Conservation (phyloP, 129 eudicot genomes). For the Artemisia annua region DNA sequence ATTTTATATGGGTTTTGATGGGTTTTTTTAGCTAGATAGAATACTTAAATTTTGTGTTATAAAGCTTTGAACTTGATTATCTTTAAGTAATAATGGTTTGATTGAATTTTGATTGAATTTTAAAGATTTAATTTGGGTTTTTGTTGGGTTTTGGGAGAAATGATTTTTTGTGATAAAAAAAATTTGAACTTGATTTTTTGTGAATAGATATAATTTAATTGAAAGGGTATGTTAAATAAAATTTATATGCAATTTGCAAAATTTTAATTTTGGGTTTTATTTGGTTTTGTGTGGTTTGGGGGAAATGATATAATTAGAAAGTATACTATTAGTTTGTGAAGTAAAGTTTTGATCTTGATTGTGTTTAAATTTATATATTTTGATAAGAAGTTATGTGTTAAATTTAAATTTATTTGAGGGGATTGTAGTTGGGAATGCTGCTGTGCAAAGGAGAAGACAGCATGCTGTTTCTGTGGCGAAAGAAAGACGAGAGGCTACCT, state of each 20-base stretch:
- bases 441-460: constrained; percentile 78
- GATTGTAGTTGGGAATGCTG: constrained; percentile 78
- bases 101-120: not conserved
- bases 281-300: constrained; percentile 16
- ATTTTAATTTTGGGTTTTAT: constrained; percentile 14
- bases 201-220: too few species aligned
- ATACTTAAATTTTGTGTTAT: not conserved
- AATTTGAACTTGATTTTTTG: too few species aligned
- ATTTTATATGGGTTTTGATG: not conserved
- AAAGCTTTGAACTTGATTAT: not conserved
- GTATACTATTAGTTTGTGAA: not conserved
- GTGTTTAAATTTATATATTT: not conserved
- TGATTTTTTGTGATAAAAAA: not conserved
- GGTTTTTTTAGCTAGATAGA: not conserved
- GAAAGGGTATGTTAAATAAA: too few species aligned
- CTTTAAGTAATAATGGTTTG: not conserved
- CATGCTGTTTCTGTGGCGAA: constrained; percentile 71
- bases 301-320: constrained; percentile 18
- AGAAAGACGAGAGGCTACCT: constrained; percentile 85
- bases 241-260: constrained; percentile 1
- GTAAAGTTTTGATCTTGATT: not conserved
- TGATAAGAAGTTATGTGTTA: not conserved
- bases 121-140: not conserved
- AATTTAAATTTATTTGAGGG: not conserved
- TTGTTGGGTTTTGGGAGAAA: too few species aligned